Evolutionary conservation across 805 yeast genomes (phyloP).

Genomic region (Wickerhamomyces subpelliculosus): DNA sequence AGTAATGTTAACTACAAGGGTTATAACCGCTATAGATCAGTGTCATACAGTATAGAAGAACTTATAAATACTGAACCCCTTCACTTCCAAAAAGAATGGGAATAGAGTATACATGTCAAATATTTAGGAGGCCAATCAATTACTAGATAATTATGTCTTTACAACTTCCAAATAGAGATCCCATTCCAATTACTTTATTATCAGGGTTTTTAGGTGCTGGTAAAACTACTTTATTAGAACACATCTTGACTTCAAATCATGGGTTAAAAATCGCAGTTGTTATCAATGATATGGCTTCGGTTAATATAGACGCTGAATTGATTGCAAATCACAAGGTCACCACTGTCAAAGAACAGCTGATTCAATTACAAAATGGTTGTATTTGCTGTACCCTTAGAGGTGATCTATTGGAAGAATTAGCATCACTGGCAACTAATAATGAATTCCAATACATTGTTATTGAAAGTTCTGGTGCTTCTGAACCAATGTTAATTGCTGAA

Average conservation of each 20-base stretch:
- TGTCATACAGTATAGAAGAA: no score
- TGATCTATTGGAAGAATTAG: conserved; percentile 37
- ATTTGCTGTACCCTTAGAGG: conserved; percentile 43
- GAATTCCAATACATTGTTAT: conserved; percentile 36
- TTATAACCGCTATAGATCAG: no score
- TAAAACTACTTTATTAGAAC: conserved; percentile 39
- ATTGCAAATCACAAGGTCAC: conserved; percentile 32
- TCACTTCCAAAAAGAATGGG: no score
- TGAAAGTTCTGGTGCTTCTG: conserved; percentile 41
- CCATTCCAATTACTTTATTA: conserved; percentile 39
- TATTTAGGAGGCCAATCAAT: no score
- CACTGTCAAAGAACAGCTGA: conserved; percentile 34
- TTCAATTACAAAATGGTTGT: conserved; percentile 42
- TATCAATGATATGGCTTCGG: conserved; percentile 37
- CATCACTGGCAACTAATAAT: conserved; percentile 26
- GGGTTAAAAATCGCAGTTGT: conserved; percentile 38
- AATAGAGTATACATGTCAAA: no score
- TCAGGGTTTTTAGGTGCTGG: conserved; percentile 43
- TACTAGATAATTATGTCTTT: no score
- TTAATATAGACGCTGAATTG: conserved; percentile 37
- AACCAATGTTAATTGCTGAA: conserved; percentile 46
- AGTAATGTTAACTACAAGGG: no score
- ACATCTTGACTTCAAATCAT: conserved; percentile 32
- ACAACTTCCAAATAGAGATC: no score
- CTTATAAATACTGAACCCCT: no score